Percentiles rank a stretch among this genome's conserved stretches.
These are phyloP conservation scores for Cucurbita pepo DNA, from an alignment of 306 rosid genomes.

Conservation along the genomic window DNA sequence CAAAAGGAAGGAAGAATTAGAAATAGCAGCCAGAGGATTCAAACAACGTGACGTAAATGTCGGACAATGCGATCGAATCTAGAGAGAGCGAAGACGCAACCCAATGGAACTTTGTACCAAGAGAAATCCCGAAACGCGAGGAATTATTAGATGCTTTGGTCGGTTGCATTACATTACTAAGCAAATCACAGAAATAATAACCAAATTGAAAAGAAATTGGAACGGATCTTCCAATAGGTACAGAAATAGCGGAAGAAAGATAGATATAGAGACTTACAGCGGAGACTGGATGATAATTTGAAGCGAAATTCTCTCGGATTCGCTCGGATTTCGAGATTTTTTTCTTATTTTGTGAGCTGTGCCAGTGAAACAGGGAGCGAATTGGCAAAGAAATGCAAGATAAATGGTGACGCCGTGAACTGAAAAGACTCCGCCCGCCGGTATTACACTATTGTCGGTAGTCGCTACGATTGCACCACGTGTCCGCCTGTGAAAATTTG, in stretches of 20 bases:
- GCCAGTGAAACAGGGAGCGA: neutral
- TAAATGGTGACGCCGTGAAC: neutral
- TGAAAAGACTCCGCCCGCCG: neutral
- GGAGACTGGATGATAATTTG: neutral
- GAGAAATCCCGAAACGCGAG: neutral
- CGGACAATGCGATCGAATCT: conserved; percentile 1
- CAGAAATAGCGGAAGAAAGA: neutral
- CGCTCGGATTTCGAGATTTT: neutral
- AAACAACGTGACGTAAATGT: neutral
- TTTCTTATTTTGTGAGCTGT: neutral
- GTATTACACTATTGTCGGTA: conserved; percentile 7
- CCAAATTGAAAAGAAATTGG: neutral
- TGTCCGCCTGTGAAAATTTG: neutral
- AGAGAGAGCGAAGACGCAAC: neutral
- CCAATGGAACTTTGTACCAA: neutral
- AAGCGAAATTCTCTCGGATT: neutral
- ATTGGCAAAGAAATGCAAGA: neutral
- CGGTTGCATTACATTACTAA: neutral
- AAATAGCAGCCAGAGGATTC: neutral
- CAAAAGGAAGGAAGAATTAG: neutral
- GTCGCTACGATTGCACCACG: conserved; percentile 2
- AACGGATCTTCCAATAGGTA: neutral
- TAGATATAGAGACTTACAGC: conserved; percentile 4
- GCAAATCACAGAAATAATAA: neutral
- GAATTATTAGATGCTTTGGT: neutral